A percentile compares a stretch with the other conserved stretches of the same genome.
phyloP scores from a whole-genome alignment of 2,329 filamentous ascomycete genomes.

The Sporothrix pseudoabietina region DNA sequence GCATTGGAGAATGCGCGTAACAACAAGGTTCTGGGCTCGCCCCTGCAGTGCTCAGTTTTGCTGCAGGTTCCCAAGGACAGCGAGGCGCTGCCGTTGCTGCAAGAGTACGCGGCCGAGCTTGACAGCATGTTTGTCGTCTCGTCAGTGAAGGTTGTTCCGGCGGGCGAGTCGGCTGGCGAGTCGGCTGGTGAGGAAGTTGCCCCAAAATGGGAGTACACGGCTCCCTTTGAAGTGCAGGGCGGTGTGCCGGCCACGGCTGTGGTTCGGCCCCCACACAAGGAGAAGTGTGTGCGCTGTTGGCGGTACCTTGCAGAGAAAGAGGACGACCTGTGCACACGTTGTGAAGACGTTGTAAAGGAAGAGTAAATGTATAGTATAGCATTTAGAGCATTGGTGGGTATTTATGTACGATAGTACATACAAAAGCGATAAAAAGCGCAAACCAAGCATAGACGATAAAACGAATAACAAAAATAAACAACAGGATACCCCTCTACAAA shows the following conservation, averaged over 20 bases:
- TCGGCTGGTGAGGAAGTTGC: conserved; percentile 27
- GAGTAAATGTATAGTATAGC: neutral
- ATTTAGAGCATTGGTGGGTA: neutral
- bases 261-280: conserved; percentile 53
- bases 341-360: conserved; percentile 62
- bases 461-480: neutral
- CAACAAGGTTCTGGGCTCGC: conserved; percentile 75
- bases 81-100: conserved; percentile 43
- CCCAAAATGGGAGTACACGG: conserved; percentile 47
- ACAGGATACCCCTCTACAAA: conserved; percentile 28
- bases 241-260: conserved; percentile 46
- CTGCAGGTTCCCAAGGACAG: conserved; percentile 49
- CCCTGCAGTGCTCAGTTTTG: conserved; percentile 73
- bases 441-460: neutral
- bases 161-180: conserved; percentile 36
- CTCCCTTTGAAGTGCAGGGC: conserved; percentile 48
- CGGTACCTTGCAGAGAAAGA: conserved; percentile 71
- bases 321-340: conserved; percentile 71
- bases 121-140: conserved; percentile 71
- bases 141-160: conserved; percentile 54
- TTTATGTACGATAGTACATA: neutral
- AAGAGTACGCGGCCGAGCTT: conserved; percentile 53
- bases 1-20: conserved; percentile 72
- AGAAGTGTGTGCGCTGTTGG: conserved; percentile 91
- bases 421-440: neutral